Percentiles rank a stretch among this genome's conserved stretches.
Evolutionary conservation across 306 rosid species (phyloP).

Genomic region (Hippophae rhamnoides): DNA sequence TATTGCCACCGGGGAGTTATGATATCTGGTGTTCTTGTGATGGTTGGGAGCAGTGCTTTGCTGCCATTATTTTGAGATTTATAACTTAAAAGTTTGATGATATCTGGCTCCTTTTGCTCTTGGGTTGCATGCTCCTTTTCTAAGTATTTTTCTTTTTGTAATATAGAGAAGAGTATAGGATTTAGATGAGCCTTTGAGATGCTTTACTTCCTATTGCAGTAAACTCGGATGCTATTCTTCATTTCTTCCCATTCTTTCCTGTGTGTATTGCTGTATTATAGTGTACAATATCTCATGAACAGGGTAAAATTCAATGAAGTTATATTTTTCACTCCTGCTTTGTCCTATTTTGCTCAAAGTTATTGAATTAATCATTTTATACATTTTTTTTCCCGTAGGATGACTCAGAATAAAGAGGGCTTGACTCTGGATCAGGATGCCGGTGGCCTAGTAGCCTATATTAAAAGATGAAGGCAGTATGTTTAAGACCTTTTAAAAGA

Average conservation of each 20-base stretch:
- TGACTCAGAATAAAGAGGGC: too few relatives aligned
- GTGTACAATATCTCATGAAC: slow-evolving; percentile 28
- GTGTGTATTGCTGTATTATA: slow-evolving; percentile 22
- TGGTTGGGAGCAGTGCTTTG: slow-evolving; percentile 10
- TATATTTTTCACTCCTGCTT: neutral
- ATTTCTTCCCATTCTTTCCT: slow-evolving; percentile 9
- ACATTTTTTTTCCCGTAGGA: too few relatives aligned
- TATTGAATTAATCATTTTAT: too few relatives aligned
- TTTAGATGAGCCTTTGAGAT: slow-evolving; percentile 35
- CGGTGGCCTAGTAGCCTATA: too few relatives aligned
- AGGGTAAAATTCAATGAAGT: slow-evolving; percentile 22
- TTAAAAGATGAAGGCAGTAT: too few relatives aligned
- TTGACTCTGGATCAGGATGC: too few relatives aligned
- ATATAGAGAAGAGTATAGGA: slow-evolving; percentile 49
- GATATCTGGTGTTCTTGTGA: slow-evolving; percentile 14
- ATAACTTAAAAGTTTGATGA: slow-evolving; percentile 8
- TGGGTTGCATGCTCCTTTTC: slow-evolving; percentile 12
- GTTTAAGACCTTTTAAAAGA: too few relatives aligned
- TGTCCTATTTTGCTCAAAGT: too few relatives aligned
- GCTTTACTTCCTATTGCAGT: slow-evolving; percentile 17
- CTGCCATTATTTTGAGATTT: slow-evolving; percentile 19
- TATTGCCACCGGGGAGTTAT: slow-evolving; percentile 18
- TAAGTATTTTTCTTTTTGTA: slow-evolving; percentile 34
- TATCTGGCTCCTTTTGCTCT: slow-evolving; percentile 21
- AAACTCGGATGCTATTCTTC: slow-evolving; percentile 29